Evolutionary conservation across 768 basidiomycete genomes (phyloP).

Genomic region (Kwoniella heveanensis): DNA sequence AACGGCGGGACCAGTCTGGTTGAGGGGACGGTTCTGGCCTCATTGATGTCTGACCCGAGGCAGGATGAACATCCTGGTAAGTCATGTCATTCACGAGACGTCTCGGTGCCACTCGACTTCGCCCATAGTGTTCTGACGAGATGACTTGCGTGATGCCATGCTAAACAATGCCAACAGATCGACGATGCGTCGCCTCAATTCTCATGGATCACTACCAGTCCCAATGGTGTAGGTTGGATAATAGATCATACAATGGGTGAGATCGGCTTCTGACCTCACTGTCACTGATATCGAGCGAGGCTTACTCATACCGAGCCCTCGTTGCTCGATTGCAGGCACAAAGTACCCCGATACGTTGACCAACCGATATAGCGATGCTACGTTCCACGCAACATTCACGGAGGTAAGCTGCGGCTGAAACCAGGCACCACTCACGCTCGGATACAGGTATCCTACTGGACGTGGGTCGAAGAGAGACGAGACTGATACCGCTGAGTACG

Average conservation of each 20-base stretch:
- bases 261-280: too few species aligned
- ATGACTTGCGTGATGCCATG: too few species aligned
- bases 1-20: too few species aligned
- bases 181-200: slow-evolving; percentile 20
- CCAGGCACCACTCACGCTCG: too few species aligned
- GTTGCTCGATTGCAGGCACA: slow-evolving; percentile 1
- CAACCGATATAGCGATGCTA: slow-evolving; percentile 12
- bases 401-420: not conserved
- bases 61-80: slow-evolving; percentile 10
- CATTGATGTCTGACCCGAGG: not conserved
- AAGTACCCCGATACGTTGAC: slow-evolving; percentile 10
- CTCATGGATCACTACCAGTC: not conserved
- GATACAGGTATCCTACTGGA: too few species aligned
- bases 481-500: not conserved
- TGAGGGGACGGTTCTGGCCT: too few species aligned
- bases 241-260: slow-evolving; percentile 8
- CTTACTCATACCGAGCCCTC: not conserved
- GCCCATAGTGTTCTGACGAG: too few species aligned
- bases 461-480: too few species aligned
- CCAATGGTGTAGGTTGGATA: slow-evolving; percentile 10
- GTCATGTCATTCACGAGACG: too few species aligned
- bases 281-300: too few species aligned
- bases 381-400: slow-evolving; percentile 14
- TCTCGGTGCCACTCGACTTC: not conserved
- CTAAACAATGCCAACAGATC: too few species aligned